Evolutionary conservation across 2,329 filamentous ascomycete species (phyloP), one percentile per base, ranked within the genome.

Genomic region (Aspergillus jensenii): DNA sequence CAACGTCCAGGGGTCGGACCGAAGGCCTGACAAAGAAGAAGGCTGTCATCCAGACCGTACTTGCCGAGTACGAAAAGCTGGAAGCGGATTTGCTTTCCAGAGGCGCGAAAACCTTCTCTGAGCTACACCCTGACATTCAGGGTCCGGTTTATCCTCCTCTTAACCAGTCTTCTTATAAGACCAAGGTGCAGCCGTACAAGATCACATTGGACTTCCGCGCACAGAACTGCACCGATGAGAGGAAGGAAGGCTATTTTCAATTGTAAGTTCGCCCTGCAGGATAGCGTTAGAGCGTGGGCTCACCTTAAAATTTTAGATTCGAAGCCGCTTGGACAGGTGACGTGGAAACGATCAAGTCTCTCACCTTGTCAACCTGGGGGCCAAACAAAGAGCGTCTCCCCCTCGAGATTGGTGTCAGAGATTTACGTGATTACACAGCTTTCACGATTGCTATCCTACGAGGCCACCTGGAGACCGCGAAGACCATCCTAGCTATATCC

Each of bases 281-380:
- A 77, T 19, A 19, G 12, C n/a, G 17, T n/a, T 14, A 7, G 6
- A 14, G 2, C 2, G 9, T 40, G 43, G 4, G 37, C 46, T 39
- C 9, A n/a, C 9, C 25, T 35, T 12, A 6, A 8, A 2, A 72
- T 25, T 75, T 81, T 57, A 77, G 74, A 6, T 74, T 74, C 35
- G 86, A 93, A 67, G 90, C 90, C 37, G 85, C 85, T 4, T 95
- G 89, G 89, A 66, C 66, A 4, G 88, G 87, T n/a, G 84, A 95
- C 63, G 62, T 89, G 1, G 78, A 84, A 1, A 84, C 78, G 3
- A 84, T 93, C 71, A 72, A 71, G 39, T 21, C 52, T 0, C 64
- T 76, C 37, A 74, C 73, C 6, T 50, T 73, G 1, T 59, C 47
- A 1, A 65, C 60, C 59, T 68, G 62, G 78, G 83, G 68, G 12